These are phyloP conservation scores for Sphagnum fallax DNA, from an alignment of 228 moss, liverwort and hornwort genomes.

Conservation along the genomic window DNA sequence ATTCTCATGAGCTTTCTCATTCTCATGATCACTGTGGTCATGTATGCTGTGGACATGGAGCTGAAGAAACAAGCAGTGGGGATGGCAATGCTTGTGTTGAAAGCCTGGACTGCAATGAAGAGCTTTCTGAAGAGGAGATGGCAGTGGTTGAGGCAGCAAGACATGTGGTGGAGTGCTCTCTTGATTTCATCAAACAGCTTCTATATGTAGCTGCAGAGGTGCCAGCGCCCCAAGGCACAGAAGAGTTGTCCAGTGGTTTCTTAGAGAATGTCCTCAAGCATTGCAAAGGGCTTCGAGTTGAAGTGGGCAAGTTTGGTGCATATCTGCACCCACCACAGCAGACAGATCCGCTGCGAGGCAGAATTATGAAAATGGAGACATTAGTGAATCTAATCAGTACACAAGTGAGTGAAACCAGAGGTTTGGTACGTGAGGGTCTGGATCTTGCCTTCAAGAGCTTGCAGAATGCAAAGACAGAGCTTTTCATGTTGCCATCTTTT, in stretches of 20 bases:
- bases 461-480: constrained; percentile 20
- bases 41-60: constrained; percentile 14
- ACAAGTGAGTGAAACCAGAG: constrained; percentile 34
- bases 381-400: constrained; percentile 26
- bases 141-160: constrained; percentile 44
- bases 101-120: constrained; percentile 43
- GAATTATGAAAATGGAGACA: constrained; percentile 16
- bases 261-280: constrained; percentile 40
- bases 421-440: constrained; percentile 33
- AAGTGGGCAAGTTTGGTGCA: constrained; percentile 50
- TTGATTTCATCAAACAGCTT: constrained; percentile 45
- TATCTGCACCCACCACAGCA: constrained; percentile 62
- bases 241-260: constrained; percentile 29
- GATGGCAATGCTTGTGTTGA: constrained; percentile 31
- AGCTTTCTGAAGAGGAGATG: constrained; percentile 52
- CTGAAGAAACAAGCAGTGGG: neutral
- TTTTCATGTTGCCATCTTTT: neutral
- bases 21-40: too few relatives aligned
- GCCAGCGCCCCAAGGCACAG: constrained; percentile 30
- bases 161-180: constrained; percentile 24
- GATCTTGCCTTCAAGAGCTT: constrained; percentile 20
- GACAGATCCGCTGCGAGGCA: constrained; percentile 30
- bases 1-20: too few relatives aligned
- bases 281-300: constrained; percentile 38
- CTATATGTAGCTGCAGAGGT: constrained; percentile 53